A percentile compares a stretch with the other conserved stretches of the same genome.
These are phyloP conservation scores for Tuctoria greenei DNA, from an alignment of 176 grass and related monocot genomes.

Conservation along the genomic window DNA sequence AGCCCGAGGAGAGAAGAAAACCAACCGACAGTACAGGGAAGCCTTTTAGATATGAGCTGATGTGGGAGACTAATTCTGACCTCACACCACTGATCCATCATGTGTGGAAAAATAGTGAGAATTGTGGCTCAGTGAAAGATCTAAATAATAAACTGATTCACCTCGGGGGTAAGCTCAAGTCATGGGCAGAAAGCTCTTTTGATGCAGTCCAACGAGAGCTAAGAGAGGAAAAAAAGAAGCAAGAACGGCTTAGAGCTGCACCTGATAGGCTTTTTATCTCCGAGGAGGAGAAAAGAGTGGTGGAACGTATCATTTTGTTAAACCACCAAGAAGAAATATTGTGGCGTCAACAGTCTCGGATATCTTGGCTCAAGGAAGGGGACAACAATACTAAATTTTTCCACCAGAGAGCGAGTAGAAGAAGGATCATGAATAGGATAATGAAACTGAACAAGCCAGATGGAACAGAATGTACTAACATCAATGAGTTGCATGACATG, in stretches of 20 bases:
- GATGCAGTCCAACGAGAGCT: not conserved
- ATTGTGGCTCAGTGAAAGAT: not conserved
- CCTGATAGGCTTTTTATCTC: not conserved
- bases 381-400: not conserved
- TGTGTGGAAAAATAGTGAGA: not conserved
- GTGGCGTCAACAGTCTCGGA: not conserved
- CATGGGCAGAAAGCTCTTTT: not conserved
- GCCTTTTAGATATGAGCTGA: not conserved
- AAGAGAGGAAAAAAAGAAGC: not conserved
- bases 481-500: not conserved
- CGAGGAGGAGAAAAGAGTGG: not conserved
- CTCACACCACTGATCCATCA: not conserved
- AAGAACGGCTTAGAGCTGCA: not conserved
- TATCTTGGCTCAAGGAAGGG: not conserved
- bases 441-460: not conserved
- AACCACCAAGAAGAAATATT: not conserved
- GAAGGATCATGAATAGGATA: not conserved
- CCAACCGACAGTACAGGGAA: not conserved
- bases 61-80: not conserved
- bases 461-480: not conserved
- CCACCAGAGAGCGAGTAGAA: not conserved
- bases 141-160: not conserved
- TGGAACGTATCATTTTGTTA: not conserved
- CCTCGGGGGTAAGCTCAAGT: not conserved
- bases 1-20: not conserved